Evolutionary conservation across 805 yeast species (phyloP).

Genomic region (Saturnispora saitoi): DNA sequence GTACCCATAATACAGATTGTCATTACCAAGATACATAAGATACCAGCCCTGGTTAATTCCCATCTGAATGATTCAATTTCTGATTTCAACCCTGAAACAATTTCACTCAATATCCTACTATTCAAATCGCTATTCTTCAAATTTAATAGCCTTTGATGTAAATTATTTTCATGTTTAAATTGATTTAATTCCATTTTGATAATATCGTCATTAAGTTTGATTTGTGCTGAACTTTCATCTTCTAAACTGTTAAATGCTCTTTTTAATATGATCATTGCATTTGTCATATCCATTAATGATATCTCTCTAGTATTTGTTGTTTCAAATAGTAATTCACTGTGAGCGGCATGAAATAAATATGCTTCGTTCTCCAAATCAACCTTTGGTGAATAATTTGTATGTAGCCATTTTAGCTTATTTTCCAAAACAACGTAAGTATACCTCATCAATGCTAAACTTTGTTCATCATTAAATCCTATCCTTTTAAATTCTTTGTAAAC

Average conservation of each 20-base stretch:
- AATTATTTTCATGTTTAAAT: conserved; percentile 76
- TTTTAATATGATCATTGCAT: conserved; percentile 59
- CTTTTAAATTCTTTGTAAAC: conserved; percentile 44
- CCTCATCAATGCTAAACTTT: conserved; percentile 51
- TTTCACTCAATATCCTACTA: conserved; percentile 74
- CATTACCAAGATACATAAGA: conserved; percentile 61
- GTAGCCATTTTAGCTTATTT: conserved; percentile 37
- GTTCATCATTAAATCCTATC: conserved; percentile 53
- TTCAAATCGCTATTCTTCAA: conserved; percentile 72
- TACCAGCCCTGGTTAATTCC: conserved; percentile 86
- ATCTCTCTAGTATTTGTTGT: conserved; percentile 62
- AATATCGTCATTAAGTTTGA: conserved; percentile 59
- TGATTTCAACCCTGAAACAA: conserved; percentile 73
- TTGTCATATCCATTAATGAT: conserved; percentile 58
- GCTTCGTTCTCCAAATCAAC: conserved; percentile 81
- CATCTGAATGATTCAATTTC: conserved; percentile 86
- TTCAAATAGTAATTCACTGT: conserved; percentile 76
- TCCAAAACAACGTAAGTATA: conserved; percentile 30
- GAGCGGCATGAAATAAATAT: conserved; percentile 86
- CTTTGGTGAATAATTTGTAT: conserved; percentile 39
- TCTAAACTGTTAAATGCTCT: conserved; percentile 63
- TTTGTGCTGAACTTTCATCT: conserved; percentile 60
- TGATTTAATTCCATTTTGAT: conserved; percentile 74
- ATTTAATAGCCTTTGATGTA: conserved; percentile 59
- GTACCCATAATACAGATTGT: conserved; percentile 57